Base-by-base conservation (phyloP, 2,329 filamentous ascomycete species). In the Fusarium anthophilum region DNA sequence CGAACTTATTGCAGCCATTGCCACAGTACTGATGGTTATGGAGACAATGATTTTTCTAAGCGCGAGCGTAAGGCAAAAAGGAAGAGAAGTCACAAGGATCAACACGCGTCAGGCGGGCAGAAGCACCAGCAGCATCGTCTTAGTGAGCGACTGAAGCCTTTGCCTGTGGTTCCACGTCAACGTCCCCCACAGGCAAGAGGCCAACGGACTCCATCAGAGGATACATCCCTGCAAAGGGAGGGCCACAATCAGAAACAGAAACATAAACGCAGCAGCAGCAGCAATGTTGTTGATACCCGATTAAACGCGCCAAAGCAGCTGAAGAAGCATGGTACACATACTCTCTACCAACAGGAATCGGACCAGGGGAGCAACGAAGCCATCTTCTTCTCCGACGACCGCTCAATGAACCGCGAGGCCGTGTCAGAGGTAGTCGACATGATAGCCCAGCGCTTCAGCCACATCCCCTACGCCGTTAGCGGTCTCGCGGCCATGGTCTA, bases 401-500 rank as follows among this genome's bases (percentile, higher is more conserved):
- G 63, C 38, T 70, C 74, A 57, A 82, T 84, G 73, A 74, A 63
- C 39, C 72, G 56, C 3, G 63, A 66, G n/a, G 78, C 77, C 51
- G 79, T 87, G 14, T 66, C 63, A 18, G 80, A 84, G 53, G 76
- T 87, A 35, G 82, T 87, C 70, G 72, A 77, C 30, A 75, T 78
- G n/a, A 74, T 89, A 47, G 81, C 84, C 64, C 54, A 57, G 1
- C 78, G 81, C 9, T 81, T 89, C 26, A 72, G 76, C 24, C 83
- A 87, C 75, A 81, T 86, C 3, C 83, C 81, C 26, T 88, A 87
- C 76, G 84, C 84, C 17, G 81, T 89, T 47, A 82, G 80, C 72
- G 87, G 87, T 28, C 80, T 82, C 28, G 82, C 82, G 1, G 86
- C 86, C 18, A 80, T 89, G 67, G 75, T 80, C 7, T 81, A 84